Evolutionary conservation across 1,284 basidiomycete species (phyloP).

Genomic region (Jaminaea rosea): DNA sequence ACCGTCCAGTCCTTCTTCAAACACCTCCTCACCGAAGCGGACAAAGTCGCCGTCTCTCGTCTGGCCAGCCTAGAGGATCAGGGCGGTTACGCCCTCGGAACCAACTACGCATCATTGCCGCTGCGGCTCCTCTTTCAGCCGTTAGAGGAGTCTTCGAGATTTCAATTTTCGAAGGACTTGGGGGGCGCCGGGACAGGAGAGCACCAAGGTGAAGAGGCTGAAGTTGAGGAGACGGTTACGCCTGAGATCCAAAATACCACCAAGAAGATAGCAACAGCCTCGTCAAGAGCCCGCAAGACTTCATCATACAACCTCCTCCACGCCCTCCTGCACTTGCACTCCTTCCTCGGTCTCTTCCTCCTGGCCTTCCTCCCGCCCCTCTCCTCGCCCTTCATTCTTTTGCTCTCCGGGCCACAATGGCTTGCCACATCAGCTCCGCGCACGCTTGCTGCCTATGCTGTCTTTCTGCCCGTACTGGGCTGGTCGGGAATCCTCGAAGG

Average conservation of each 20-base stretch:
- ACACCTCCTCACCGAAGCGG: conserved; percentile 88
- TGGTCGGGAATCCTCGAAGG: conserved; percentile 42
- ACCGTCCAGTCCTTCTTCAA: conserved; percentile 70
- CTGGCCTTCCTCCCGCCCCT: conserved; percentile 30
- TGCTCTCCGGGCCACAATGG: conserved; percentile 39
- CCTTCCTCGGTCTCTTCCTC: conserved; percentile 21
- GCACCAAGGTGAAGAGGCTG: background rate
- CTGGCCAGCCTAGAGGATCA: conserved; percentile 36
- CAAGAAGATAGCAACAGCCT: no score
- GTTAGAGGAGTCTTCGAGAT: conserved; percentile 34
- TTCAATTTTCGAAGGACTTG: conserved; percentile 18
- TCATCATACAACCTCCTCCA: conserved; percentile 11
- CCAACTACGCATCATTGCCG: conserved; percentile 40
- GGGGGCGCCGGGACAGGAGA: background rate
- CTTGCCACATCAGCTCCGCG: conserved; percentile 23
- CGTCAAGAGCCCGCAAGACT: background rate
- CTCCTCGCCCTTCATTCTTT: conserved; percentile 20
- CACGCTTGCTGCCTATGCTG: conserved; percentile 23
- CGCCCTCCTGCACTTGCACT: conserved; percentile 22
- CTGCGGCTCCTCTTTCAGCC: conserved; percentile 44
- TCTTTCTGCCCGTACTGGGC: conserved; percentile 40
- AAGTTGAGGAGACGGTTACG: background rate
- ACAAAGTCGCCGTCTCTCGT: conserved; percentile 59
- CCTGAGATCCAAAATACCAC: no score
- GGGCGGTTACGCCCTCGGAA: conserved; percentile 43